A percentile compares a stretch with the other conserved stretches of the same genome.
Evolutionary conservation across 768 basidiomycete species (phyloP).

Genomic region (Phylloporus sp.): DNA sequence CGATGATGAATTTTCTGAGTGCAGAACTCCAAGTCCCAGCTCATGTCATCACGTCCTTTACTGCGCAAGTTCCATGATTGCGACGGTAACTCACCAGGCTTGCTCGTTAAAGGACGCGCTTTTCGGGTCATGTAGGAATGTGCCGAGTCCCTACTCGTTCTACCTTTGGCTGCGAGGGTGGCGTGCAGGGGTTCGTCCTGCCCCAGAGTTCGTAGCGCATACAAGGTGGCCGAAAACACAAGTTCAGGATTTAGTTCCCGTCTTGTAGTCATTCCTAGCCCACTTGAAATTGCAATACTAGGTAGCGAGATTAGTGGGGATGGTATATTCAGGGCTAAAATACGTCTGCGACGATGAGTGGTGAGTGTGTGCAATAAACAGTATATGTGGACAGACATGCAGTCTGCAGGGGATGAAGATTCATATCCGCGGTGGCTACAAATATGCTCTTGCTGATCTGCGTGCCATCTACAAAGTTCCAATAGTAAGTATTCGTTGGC

Average conservation of each 20-base stretch:
- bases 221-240: not conserved
- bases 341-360: slow-evolving; percentile 28
- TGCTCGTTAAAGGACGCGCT: no score
- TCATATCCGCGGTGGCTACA: slow-evolving; percentile 25
- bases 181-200: not conserved
- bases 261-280: not conserved
- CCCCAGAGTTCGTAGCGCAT: not conserved
- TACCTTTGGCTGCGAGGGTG: no score
- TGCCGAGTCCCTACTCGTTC: not conserved
- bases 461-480: slow-evolving; percentile 43
- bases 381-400: slow-evolving; percentile 10
- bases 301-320: not conserved
- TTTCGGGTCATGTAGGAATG: no score
- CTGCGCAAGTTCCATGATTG: no score
- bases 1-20: no score
- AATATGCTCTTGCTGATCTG: slow-evolving; percentile 46
- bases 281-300: not conserved
- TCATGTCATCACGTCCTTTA: no score
- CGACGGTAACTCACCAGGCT: no score
- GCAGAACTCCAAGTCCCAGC: no score
- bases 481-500: not conserved
- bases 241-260: not conserved
- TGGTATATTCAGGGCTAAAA: slow-evolving; percentile 28
- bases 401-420: not conserved
- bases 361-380: slow-evolving; percentile 25